Conservation (phyloP, 2,329 filamentous ascomycete species). For the Exophiala spinifera region DNA sequence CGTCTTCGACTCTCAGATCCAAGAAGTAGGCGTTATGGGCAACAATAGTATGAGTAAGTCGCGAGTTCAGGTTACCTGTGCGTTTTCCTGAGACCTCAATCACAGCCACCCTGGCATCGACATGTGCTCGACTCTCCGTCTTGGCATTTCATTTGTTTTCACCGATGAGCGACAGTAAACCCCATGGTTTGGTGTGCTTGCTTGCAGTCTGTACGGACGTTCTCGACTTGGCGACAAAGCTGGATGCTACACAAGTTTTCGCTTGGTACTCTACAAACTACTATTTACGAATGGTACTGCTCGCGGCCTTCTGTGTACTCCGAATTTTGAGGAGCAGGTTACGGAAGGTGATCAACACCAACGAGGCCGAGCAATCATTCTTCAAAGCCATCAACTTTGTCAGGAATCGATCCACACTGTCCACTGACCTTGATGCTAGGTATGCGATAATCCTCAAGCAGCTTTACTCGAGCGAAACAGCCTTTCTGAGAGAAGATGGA, state of each 20-base stretch:
- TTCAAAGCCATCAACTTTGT: slow-evolving; percentile 9
- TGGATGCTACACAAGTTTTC: slow-evolving; percentile 1
- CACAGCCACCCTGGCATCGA: too few relatives aligned
- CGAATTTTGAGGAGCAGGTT: slow-evolving; percentile 2
- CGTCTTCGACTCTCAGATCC: slow-evolving; percentile 9
- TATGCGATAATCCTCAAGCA: slow-evolving; percentile 9
- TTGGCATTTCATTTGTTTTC: slow-evolving; percentile 12
- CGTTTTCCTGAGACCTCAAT: too few relatives aligned
- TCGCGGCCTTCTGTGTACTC: slow-evolving; percentile 3
- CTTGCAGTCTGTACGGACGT: slow-evolving; percentile 1
- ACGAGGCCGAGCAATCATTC: neutral
- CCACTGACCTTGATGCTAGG: slow-evolving; percentile 5
- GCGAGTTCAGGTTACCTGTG: too few relatives aligned
- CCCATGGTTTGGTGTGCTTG: neutral
- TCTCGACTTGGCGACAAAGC: slow-evolving; percentile 4
- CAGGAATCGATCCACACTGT: slow-evolving; percentile 1
- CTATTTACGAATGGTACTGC: neutral
- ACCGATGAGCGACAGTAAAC: neutral
- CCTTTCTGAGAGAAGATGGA: slow-evolving; percentile 6
- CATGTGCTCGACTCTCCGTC: slow-evolving; percentile 6
- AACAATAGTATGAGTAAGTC: too few relatives aligned
- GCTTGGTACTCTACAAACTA: slow-evolving; percentile 1
- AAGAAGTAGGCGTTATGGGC: slow-evolving; percentile 4
- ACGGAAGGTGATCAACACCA: neutral
- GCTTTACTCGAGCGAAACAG: slow-evolving; percentile 7